A percentile compares a stretch with the other conserved stretches of the same genome.
Evolutionary conservation across 352 stramenopile genomes (phyloP).

Genomic region (Phytophthora cactorum): DNA sequence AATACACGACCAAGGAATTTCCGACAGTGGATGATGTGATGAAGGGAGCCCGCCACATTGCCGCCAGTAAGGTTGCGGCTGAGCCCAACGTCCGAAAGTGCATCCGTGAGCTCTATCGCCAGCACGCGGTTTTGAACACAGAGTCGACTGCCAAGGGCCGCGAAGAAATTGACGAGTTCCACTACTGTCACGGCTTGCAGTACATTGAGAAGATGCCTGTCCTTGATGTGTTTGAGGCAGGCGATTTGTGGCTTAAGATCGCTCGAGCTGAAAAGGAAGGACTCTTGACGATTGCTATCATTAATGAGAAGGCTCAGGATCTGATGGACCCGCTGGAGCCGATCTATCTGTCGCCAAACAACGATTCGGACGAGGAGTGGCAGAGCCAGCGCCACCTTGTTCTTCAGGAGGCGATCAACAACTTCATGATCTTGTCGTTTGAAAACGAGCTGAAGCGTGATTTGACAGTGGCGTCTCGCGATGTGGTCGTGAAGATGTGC

Average conservation of each 20-base stretch:
- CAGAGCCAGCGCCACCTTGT: slow-evolving; percentile 85
- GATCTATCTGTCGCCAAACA: slow-evolving; percentile 65
- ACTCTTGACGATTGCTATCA: slow-evolving; percentile 73
- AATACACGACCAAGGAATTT: slow-evolving; percentile 87
- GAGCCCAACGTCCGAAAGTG: slow-evolving; percentile 87
- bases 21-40: slow-evolving; percentile 87
- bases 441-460: slow-evolving; percentile 88
- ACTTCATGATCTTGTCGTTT: slow-evolving; percentile 86
- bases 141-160: slow-evolving; percentile 81
- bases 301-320: slow-evolving; percentile 85
- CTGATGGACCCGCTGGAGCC: slow-evolving; percentile 83
- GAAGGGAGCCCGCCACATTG: slow-evolving; percentile 89
- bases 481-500: slow-evolving; percentile 82
- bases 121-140: slow-evolving; percentile 76
- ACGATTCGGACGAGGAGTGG: slow-evolving; percentile 82
- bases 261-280: slow-evolving; percentile 87
- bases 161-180: slow-evolving; percentile 91
- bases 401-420: slow-evolving; percentile 84
- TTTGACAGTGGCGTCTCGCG: slow-evolving; percentile 69
- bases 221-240: slow-evolving; percentile 75
- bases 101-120: slow-evolving; percentile 86
- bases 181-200: slow-evolving; percentile 87
- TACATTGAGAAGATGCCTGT: slow-evolving; percentile 89
- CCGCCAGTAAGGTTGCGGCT: slow-evolving; percentile 81
- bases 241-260: slow-evolving; percentile 82